A percentile compares a stretch with the other conserved stretches of the same genome.
phyloP scores from a whole-genome alignment of 2,329 filamentous ascomycete species.

The Gremmenia infestans region DNA sequence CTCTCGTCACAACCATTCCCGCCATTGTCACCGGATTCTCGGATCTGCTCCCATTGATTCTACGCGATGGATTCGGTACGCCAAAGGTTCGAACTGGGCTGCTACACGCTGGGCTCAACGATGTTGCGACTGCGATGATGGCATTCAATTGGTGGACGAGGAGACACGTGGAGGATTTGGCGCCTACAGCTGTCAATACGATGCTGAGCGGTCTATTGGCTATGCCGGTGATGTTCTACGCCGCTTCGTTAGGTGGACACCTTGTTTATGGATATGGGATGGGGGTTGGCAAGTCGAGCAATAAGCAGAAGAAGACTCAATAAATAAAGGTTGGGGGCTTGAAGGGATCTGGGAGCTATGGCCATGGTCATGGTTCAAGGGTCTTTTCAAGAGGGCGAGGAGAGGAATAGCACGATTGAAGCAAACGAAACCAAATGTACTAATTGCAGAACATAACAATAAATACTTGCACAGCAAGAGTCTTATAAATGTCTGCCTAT shows the following conservation, averaged over 20 bases:
- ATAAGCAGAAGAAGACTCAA: conserved; percentile 5
- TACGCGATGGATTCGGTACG: conserved; percentile 7
- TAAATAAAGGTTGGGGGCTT: not conserved
- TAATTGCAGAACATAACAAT: too few relatives aligned
- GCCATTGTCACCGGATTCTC: conserved; percentile 7
- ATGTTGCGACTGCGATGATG: conserved; percentile 1
- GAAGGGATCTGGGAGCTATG: not conserved
- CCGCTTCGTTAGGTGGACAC: conserved; percentile 8
- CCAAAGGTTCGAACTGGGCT: conserved; percentile 8
- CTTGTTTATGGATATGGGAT: conserved; percentile 15
- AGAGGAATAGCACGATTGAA: too few relatives aligned
- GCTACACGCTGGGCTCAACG: conserved; percentile 11
- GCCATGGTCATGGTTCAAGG: too few relatives aligned
- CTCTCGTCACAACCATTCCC: conserved; percentile 10
- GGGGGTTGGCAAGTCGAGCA: conserved; percentile 10
- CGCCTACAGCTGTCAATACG: conserved; percentile 2
- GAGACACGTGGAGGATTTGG: not conserved
- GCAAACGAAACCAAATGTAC: too few relatives aligned
- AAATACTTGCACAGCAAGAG: too few relatives aligned
- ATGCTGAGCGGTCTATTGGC: conserved; percentile 6
- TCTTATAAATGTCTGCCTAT: too few relatives aligned
- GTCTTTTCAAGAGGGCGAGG: too few relatives aligned
- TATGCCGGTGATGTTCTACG: conserved; percentile 1
- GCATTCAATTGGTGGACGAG: conserved; percentile 12
- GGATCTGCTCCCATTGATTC: conserved; percentile 9